phyloP scores from a whole-genome alignment of 352 stramenopile species.

The Globisporangium megalacanthum region DNA sequence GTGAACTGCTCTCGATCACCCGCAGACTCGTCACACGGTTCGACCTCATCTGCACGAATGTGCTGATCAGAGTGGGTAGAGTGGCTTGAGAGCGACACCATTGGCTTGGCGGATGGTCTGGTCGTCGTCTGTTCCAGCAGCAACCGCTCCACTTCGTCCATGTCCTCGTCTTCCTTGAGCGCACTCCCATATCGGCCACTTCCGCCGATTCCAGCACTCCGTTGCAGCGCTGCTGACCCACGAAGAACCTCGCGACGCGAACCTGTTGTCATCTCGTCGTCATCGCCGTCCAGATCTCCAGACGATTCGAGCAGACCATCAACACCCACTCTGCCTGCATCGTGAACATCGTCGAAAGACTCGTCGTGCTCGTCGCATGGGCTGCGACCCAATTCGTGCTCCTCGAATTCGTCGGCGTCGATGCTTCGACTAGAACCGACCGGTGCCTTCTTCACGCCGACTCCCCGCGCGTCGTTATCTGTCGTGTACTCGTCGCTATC shows the following conservation, averaged over 20 bases:
- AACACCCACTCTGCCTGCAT: neutral
- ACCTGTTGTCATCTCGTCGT: slow-evolving; percentile 3
- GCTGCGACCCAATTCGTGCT: slow-evolving; percentile 7
- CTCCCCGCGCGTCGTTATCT: neutral
- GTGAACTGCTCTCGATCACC: neutral
- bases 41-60: neutral
- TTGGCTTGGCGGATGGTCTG: neutral
- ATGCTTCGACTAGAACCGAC: neutral
- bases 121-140: neutral
- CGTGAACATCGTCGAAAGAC: slow-evolving; percentile 2
- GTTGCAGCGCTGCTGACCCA: neutral
- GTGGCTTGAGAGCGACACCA: too few species aligned
- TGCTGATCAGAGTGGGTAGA: too few species aligned
- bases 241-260: neutral
- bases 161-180: slow-evolving; percentile 15
- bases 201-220: neutral
- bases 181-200: neutral
- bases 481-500: neutral
- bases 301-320: too few species aligned
- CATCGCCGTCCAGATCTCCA: neutral
- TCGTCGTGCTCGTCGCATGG: slow-evolving; percentile 11
- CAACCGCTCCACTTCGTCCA: slow-evolving; percentile 13
- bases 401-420: slow-evolving; percentile 4
- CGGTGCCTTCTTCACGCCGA: neutral
- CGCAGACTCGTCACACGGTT: neutral